Evolutionary conservation across 192 early-diverging fungal species (phyloP).

Genomic region (Backusella australiensis): DNA sequence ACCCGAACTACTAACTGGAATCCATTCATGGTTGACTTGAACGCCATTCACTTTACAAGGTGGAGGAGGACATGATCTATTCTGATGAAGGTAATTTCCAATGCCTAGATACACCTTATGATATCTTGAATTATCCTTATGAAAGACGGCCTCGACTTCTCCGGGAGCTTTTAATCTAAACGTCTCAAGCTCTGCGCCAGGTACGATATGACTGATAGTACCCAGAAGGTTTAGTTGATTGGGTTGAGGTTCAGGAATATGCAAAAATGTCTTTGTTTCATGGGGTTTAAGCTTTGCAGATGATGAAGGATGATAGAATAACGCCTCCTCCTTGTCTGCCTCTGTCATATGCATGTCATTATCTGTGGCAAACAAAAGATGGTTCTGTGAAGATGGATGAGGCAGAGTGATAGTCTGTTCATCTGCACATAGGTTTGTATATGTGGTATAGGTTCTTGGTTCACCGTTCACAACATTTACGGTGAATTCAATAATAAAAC

Average conservation of each 20-base stretch:
- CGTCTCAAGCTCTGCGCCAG: slow-evolving; percentile 25
- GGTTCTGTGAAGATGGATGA: slow-evolving; percentile 12
- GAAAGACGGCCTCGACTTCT: slow-evolving; percentile 9
- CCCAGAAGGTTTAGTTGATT: slow-evolving; percentile 23
- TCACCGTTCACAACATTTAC: slow-evolving; percentile 1
- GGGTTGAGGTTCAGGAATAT: slow-evolving; percentile 25
- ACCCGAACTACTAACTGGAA: slow-evolving; percentile 1
- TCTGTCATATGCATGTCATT: slow-evolving; percentile 20
- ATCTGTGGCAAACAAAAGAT: slow-evolving; percentile 20
- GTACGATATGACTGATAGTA: slow-evolving; percentile 33
- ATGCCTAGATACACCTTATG: slow-evolving; percentile 21
- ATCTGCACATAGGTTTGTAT: slow-evolving; percentile 36
- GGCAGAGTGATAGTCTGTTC: slow-evolving; percentile 37
- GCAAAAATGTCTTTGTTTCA: slow-evolving; percentile 40
- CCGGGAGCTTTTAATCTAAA: neutral
- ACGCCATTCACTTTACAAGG: neutral
- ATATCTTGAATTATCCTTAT: neutral
- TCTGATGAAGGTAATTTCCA: neutral
- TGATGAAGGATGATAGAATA: slow-evolving; percentile 39
- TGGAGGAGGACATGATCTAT: neutral
- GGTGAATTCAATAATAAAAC: slow-evolving; percentile 38
- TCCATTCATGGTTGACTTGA: neutral
- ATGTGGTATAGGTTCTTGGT: slow-evolving; percentile 29
- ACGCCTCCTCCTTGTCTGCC: slow-evolving; percentile 18
- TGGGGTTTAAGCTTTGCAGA: slow-evolving; percentile 27